Evolutionary conservation across 1,139 yeast genomes (phyloP).

Genomic region (Protomyces macrosporus): DNA sequence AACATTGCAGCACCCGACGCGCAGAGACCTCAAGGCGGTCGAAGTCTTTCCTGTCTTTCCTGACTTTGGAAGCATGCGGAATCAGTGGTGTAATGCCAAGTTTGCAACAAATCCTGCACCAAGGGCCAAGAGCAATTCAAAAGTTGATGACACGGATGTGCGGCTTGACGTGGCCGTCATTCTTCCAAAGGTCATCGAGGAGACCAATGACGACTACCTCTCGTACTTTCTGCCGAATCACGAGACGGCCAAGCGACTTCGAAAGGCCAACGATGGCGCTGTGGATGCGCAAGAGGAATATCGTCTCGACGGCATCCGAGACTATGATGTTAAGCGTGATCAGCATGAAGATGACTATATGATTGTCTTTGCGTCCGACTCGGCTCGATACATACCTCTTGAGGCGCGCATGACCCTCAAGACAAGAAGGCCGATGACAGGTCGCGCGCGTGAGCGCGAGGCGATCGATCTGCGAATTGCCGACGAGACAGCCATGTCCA

Average conservation of each 20-base stretch:
- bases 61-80: constrained; percentile 80
- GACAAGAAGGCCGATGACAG: neutral
- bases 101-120: constrained; percentile 23
- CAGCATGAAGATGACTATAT: constrained; percentile 52
- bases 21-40: constrained; percentile 65
- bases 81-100: constrained; percentile 35
- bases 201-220: constrained; percentile 31
- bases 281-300: constrained; percentile 47
- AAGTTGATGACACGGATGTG: constrained; percentile 14
- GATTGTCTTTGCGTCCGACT: constrained; percentile 48
- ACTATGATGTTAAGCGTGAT: constrained; percentile 66
- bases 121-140: constrained; percentile 16
- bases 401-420: constrained; percentile 65
- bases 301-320: constrained; percentile 62
- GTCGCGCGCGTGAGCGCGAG: neutral
- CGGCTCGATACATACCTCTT: constrained; percentile 65
- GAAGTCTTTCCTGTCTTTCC: constrained; percentile 77
- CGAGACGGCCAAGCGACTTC: constrained; percentile 28
- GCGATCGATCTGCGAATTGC: neutral
- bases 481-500: neutral
- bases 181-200: constrained; percentile 16
- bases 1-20: constrained; percentile 59
- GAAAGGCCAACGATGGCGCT: constrained; percentile 34
- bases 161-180: constrained; percentile 19
- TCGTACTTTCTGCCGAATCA: constrained; percentile 30